Base-by-base conservation (phyloP, 2,329 filamentous ascomycete species). In the Alternaria triticina region DNA sequence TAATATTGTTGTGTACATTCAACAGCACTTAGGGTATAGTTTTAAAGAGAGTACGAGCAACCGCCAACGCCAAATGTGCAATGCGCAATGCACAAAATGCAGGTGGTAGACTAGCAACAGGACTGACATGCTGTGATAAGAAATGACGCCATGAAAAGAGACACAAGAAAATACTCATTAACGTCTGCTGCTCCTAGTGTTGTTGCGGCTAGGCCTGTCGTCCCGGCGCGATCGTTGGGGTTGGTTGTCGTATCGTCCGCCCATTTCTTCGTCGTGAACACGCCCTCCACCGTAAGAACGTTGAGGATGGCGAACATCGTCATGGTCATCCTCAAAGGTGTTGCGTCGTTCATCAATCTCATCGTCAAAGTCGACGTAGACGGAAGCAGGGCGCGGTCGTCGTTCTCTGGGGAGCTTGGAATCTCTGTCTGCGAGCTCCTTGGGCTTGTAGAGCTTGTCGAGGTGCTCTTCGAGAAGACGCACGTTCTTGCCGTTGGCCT, bases 401-500 rank as follows among this genome's bases (percentile, higher is more conserved):
- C 70, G 70, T 17, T 74, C 69, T 45, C 50, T 61, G 7, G 68
- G 66, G 45, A 70, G 62, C 59, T 64, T 62, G 22, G 68, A 57
- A 28, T 70, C 74, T 22, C 64, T 68, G 3, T 67, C 66, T 17
- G 63, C 64, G 13, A 75, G 50, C 17, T 66, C 67, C 15, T 80
- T 72, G 3, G 83, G 83, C 72, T 87, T 86, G 62, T 91, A 91
- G 75, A 90, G 88, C 67, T 89, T 83, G 47, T 91, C 87, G 57
- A 96, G 84, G 69, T 90, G 85, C 50, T 88, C 82, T 75, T 93
- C 91, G 15, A 93, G 82, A 3, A 92, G 78, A 36, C 90, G 86
- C 6, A 91, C 89, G 71, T 95, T 96, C 72, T 88, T 88, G 20
- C 90, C 92, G 74, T 95, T 96, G 75, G 89, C 90, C 64, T 91